Conservation (phyloP, 2,329 filamentous ascomycete species). For the Cladophialophora chaetospira region DNA sequence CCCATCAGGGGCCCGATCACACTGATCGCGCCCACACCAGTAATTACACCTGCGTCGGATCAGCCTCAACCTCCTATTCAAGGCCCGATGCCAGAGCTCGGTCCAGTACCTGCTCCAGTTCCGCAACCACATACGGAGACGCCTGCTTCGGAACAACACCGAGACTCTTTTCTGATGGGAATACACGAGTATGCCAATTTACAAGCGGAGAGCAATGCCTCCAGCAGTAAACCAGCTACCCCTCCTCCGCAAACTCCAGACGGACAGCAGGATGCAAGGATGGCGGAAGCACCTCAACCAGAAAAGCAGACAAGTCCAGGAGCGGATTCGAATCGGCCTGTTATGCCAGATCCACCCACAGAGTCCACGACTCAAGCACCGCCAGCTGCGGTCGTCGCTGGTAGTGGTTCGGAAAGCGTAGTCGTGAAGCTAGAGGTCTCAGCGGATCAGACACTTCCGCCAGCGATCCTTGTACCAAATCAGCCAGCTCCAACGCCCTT, state of each 20-base stretch:
- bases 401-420: neutral
- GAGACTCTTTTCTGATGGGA: slow-evolving; percentile 42
- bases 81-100: neutral
- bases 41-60: neutral
- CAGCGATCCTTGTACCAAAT: neutral
- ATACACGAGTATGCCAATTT: slow-evolving; percentile 47
- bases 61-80: neutral
- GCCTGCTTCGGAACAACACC: slow-evolving; percentile 4
- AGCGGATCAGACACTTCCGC: neutral
- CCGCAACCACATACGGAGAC: neutral
- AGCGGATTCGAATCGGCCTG: neutral
- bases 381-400: neutral
- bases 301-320: neutral
- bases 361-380: neutral
- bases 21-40: neutral
- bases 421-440: slow-evolving; percentile 7
- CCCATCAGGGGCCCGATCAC: neutral
- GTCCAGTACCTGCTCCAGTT: neutral
- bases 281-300: slow-evolving; percentile 1
- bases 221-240: slow-evolving; percentile 2
- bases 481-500: neutral
- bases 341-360: neutral
- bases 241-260: neutral
- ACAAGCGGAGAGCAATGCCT: slow-evolving; percentile 13
- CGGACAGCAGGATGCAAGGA: neutral